A percentile compares a stretch with the other conserved stretches of the same genome.
Conservation (phyloP, 2,329 filamentous ascomycete species). For the Lecanosticta acicola region DNA sequence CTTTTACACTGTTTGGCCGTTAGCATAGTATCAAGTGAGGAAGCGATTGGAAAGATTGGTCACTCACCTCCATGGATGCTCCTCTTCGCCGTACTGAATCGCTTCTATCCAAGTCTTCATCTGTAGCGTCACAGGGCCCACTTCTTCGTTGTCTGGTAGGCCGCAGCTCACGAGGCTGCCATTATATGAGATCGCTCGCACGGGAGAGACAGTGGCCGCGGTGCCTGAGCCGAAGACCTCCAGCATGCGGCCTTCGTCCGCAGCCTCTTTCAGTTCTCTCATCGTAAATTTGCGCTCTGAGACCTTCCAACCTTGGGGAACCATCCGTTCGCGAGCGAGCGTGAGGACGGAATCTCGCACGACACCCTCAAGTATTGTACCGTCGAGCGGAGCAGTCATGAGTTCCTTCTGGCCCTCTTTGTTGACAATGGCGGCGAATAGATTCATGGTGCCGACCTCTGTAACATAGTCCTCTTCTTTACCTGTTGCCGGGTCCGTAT, state of each 20-base stretch:
- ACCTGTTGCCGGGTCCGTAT: slow-evolving; percentile 39
- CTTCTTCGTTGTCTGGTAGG: slow-evolving; percentile 73
- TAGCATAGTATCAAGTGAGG: too few relatives aligned
- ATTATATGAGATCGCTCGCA: slow-evolving; percentile 84
- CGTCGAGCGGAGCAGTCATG: slow-evolving; percentile 89
- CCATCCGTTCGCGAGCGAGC: slow-evolving; percentile 77
- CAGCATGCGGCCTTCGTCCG: slow-evolving; percentile 75
- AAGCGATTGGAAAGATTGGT: too few relatives aligned
- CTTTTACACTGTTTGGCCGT: too few relatives aligned
- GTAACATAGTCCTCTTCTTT: slow-evolving; percentile 77
- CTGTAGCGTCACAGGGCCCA: slow-evolving; percentile 73
- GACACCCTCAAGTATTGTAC: slow-evolving; percentile 92
- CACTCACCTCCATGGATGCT: slow-evolving; percentile 73
- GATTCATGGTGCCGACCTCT: slow-evolving; percentile 98
- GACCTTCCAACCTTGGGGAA: slow-evolving; percentile 80
- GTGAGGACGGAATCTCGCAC: slow-evolving; percentile 86
- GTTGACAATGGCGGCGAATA: slow-evolving; percentile 82
- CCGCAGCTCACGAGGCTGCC: slow-evolving; percentile 70
- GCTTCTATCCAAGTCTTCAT: slow-evolving; percentile 97
- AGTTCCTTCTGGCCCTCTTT: slow-evolving; percentile 89
- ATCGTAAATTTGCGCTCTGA: slow-evolving; percentile 90
- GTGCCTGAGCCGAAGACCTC: slow-evolving; percentile 94
- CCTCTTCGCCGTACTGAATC: slow-evolving; percentile 90
- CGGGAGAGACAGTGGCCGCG: slow-evolving; percentile 86
- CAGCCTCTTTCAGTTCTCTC: slow-evolving; percentile 73